A percentile compares a stretch with the other conserved stretches of the same genome.
Conservation (phyloP, 1,284 basidiomycete genomes). For the Bondarzewia mesenterica region DNA sequence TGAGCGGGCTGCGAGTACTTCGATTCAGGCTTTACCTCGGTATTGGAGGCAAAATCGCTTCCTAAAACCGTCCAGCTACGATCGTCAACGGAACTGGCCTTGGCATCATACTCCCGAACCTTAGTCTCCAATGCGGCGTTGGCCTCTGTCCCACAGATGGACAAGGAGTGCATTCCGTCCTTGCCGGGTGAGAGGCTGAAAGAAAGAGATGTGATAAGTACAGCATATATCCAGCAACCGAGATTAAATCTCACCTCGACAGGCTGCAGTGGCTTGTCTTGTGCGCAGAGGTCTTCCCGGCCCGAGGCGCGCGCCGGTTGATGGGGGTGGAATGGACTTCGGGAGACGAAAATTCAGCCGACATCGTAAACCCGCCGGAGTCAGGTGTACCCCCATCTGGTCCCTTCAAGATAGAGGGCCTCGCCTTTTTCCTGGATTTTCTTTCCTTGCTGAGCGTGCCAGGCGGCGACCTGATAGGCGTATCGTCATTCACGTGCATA, state of each 20-base stretch:
- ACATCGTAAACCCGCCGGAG: slow-evolving; percentile 29
- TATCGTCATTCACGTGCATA: slow-evolving; percentile 41
- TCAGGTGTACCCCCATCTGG: slow-evolving; percentile 17
- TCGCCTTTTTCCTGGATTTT: slow-evolving; percentile 20
- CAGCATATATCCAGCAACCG: background rate
- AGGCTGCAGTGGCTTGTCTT: slow-evolving; percentile 55
- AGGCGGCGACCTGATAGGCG: slow-evolving; percentile 32
- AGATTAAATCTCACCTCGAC: slow-evolving; percentile 37
- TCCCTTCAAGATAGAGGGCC: slow-evolving; percentile 9
- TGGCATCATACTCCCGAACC: slow-evolving; percentile 26
- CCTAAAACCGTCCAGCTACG: slow-evolving; percentile 42
- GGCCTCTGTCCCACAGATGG: slow-evolving; percentile 43
- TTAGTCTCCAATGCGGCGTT: slow-evolving; percentile 37
- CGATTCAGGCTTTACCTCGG: background rate
- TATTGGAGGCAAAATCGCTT: slow-evolving; percentile 24
- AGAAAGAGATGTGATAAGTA: background rate
- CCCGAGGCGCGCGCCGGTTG: slow-evolving; percentile 19
- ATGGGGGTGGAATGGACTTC: slow-evolving; percentile 52
- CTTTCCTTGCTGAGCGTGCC: slow-evolving; percentile 27
- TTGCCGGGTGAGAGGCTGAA: slow-evolving; percentile 56
- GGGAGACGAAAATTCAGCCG: slow-evolving; percentile 43
- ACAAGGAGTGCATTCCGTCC: slow-evolving; percentile 41
- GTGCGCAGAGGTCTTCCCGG: slow-evolving; percentile 41
- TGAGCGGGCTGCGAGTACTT: background rate
- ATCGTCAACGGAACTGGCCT: slow-evolving; percentile 28